Evolutionary conservation across 2,329 filamentous ascomycete species (phyloP), one percentile per base, ranked within the genome.

Genomic region (Stagonosporopsis rhizophila): DNA sequence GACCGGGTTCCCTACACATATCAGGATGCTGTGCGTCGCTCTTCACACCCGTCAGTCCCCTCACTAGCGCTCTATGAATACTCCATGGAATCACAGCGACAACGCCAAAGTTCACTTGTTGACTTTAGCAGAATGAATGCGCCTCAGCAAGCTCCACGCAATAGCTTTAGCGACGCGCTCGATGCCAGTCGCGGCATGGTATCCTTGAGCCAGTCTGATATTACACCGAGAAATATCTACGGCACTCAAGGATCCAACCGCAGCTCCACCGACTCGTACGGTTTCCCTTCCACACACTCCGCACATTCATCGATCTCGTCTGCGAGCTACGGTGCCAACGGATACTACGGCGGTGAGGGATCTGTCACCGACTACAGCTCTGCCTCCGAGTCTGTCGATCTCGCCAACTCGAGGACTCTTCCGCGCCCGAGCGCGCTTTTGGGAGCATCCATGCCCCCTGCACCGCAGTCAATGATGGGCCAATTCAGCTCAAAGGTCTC

Each of bases 401-500:
- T 89, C 5, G 84, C 91, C 52, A 85, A 87, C 34, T 92, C 91
- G 46, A 85, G 93, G 67, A 94, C 91, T n/a, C 81, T 96, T 2
- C 92, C 93, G 1, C 85, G 91, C 49, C 91, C 92, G 1, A 87
- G 87, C 23, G 88, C 85, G 34, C 79, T 90, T 14, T 72, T 89
- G 53, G 81, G 82, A 23, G 69, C 69, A 5, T 87, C 83, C 55
- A 84, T 88, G 28, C 91, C 92, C 1, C 92, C 92, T 1, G 92
- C 92, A 17, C 93, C 92, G 1, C 91, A 96, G 73, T 96, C 93
- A 0, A 97, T 99, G 92, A 99, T 99, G 95, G 88, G 92, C 48
- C 93, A 96, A 70, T 98, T 98, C 80, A 97, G 91, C 79, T 97
- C 94, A 61, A 97, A 97, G 79, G 89, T 97, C 48, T 93, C 92